A percentile compares a stretch with the other conserved stretches of the same genome.
Evolutionary conservation across 192 early-diverging fungal genomes (phyloP).

Genomic region (Backusella macrospora): DNA sequence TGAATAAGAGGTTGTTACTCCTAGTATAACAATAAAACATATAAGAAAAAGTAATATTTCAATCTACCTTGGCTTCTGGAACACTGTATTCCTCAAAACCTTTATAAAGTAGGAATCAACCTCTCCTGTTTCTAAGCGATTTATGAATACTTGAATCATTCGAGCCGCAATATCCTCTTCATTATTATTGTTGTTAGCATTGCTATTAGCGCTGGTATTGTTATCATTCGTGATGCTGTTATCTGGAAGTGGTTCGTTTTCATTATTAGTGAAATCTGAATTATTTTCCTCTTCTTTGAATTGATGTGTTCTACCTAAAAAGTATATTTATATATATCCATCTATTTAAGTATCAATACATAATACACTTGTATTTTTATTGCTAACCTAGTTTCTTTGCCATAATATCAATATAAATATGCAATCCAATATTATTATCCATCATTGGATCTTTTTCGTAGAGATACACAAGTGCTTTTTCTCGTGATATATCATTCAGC

Average conservation of each 20-base stretch:
- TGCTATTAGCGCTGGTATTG: background rate
- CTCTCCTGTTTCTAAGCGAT: background rate
- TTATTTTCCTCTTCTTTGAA: background rate
- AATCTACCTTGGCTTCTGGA: background rate
- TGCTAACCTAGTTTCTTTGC: background rate
- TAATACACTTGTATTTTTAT: background rate
- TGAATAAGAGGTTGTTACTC: background rate
- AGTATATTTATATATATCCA: too few species aligned
- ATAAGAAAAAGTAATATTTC: background rate
- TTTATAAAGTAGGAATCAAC: background rate
- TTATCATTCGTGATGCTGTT: background rate
- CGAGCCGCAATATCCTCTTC: background rate
- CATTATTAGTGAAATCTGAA: too few species aligned
- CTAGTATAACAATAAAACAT: background rate
- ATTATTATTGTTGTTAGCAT: background rate
- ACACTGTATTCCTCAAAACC: background rate
- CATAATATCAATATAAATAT: background rate
- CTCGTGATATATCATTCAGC: background rate
- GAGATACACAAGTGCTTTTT: background rate
- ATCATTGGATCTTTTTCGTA: background rate
- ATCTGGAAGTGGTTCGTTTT: background rate
- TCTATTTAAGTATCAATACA: background rate
- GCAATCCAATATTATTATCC: background rate
- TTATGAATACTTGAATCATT: background rate
- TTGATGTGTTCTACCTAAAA: background rate